A percentile compares a stretch with the other conserved stretches of the same genome.
phyloP scores from a whole-genome alignment of 345 rosid species.

The Aquilaria yunnanensis region DNA sequence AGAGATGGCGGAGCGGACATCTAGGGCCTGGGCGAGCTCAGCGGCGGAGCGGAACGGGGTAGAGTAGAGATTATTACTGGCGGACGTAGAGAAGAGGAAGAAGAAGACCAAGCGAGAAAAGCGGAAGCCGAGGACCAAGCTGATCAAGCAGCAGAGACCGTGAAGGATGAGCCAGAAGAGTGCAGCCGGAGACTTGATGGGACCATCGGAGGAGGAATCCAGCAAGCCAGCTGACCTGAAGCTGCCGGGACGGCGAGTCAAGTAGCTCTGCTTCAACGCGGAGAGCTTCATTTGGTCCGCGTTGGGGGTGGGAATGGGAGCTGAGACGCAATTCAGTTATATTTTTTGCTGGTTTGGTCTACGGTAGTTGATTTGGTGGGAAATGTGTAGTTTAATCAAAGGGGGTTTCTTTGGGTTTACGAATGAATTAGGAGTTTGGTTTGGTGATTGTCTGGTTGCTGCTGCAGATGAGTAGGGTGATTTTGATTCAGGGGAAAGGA shows the following conservation, averaged over 20 bases:
- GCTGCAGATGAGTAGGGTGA: neutral
- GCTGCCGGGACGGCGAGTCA: slow-evolving; percentile 61
- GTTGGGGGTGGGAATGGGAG: too few species aligned
- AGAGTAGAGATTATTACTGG: slow-evolving; percentile 41
- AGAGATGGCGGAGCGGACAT: slow-evolving; percentile 18
- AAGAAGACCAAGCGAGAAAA: slow-evolving; percentile 92
- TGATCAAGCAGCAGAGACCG: slow-evolving; percentile 78
- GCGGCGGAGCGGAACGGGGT: slow-evolving; percentile 50
- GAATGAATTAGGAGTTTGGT: slow-evolving; percentile 11
- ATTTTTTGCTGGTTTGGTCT: neutral
- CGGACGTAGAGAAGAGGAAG: slow-evolving; percentile 72
- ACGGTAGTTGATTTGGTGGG: slow-evolving; percentile 5
- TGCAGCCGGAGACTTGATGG: slow-evolving; percentile 60
- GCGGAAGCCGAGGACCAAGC: slow-evolving; percentile 85
- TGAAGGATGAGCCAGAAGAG: slow-evolving; percentile 76
- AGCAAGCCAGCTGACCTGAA: slow-evolving; percentile 48
- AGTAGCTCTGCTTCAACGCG: slow-evolving; percentile 72
- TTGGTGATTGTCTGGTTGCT: neutral
- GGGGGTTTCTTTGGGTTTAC: slow-evolving; percentile 26
- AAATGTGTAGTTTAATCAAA: slow-evolving; percentile 13
- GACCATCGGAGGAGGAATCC: slow-evolving; percentile 55
- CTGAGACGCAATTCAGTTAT: neutral
- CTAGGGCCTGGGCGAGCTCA: slow-evolving; percentile 18
- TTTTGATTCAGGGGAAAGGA: slow-evolving; percentile 1
- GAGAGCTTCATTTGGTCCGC: slow-evolving; percentile 67